Evolutionary conservation across 1,139 yeast genomes (phyloP), one percentile per base, ranked within the genome.

Genomic region (Candida sp.): DNA sequence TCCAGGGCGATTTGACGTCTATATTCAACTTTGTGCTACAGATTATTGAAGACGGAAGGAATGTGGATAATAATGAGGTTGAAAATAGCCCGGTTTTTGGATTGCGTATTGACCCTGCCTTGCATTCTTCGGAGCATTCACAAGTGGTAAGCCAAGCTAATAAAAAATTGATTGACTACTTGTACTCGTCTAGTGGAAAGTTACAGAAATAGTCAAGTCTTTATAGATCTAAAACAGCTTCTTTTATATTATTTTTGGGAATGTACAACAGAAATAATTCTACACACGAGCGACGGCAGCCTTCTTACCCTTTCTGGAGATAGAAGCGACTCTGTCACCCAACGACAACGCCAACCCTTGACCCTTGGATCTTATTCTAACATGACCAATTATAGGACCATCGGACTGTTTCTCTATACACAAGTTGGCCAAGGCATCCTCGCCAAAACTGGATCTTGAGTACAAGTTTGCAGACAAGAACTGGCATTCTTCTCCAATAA

Each of bases 281-380:
- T 61, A 68, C 50, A 67, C 70, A 47, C 56, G 60, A 42, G 63
- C 54, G 27, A 68, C 50, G 12, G 58, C 54, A 17, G 67, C 62
- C 33, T 60, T 61, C 55, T 72, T 72, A 27, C 69, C 72, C 68
- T 84, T 85, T 61, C 88, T 83, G 27, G 92, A 81, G 72, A 83
- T 86, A 38, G 88, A 79, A 28, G 97, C 96, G 52, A 92, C 96
- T 62, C 93, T 85, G 66, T 96, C 99, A 58, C 99, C 99, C 63
- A 96, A 79, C 4, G 97, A 88, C 58, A 96, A 78, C 11, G 99
- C 99, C 60, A 96, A 81, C 3, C 99, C 99, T 77, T 96, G 99
- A 30, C 98, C 97, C 83, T 94, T 94, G 33, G 98, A 90, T 73
- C 99, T 85, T 64, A 96, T 93, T 73, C 99, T 86, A 44, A 94